Base-by-base conservation (phyloP, 176 grass and related monocot genomes). In the Raddia distichophylla region DNA sequence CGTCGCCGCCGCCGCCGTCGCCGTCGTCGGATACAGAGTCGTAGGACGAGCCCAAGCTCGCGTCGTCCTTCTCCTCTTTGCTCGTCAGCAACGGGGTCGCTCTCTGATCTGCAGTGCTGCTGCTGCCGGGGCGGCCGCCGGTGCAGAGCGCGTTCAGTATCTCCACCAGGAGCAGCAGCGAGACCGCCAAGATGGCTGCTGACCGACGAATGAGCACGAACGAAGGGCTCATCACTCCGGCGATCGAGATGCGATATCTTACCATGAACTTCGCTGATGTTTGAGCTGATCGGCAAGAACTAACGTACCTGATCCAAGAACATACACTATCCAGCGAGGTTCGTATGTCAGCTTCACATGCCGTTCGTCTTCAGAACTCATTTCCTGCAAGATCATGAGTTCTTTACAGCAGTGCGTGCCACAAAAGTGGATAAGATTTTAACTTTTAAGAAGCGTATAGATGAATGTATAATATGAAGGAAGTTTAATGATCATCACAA, bases 21-120 rank as follows among this genome's bases (percentile, higher is more conserved):
- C 88, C 89, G 42, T 91, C 87, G 63, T 90, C 61, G 16, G 94
- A 97, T 12, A 90, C 82, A 12, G 91, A 94, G n/a, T 97, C 94
- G 71, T 91, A 93, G 14, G 91, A 91, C 37, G 94, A 97, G 60
- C 94, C 94, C 84, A 91, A 77, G 89, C 91, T 97, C 37, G 2
- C 50, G 67, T 57, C 68, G 4, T 90, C 93, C 0, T 92, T 1
- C 27, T 27, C 93, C 0, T 95, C 93, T 80, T 97, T 91, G 77
- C 59, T 82, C 46, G 75, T 48, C 61, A 94, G 53, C 20, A 91
- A 67, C 7, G 91, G 52, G 55, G 22, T 44, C 27, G 27, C 27
- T 67, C 67, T 81, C 73, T 54, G 58, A 13, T 70, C 80, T 18
- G 57, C 65, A 19, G 32, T 18, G 45, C 37, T 17, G 46, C n/a